A percentile compares a stretch with the other conserved stretches of the same genome.
phyloP scores from a whole-genome alignment of 2,329 filamentous ascomycete genomes.

The Penicillium sp. region DNA sequence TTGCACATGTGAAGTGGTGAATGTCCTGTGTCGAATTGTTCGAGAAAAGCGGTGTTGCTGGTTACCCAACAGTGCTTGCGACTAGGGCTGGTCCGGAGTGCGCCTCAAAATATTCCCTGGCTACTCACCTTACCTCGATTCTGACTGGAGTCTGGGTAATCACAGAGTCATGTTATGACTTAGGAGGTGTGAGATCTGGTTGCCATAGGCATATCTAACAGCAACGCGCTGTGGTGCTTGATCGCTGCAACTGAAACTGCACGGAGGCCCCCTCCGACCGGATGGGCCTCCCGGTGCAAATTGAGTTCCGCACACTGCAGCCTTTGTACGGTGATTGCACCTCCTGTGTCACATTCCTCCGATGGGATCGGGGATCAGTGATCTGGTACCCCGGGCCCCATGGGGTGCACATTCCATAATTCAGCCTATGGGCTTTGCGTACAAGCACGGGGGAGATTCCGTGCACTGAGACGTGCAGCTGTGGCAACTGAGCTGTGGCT shows the following conservation, averaged over 20 bases:
- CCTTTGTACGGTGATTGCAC: constrained; percentile 1
- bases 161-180: background rate
- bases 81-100: background rate
- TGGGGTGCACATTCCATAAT: constrained; percentile 5
- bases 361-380: background rate
- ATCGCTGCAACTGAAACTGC: constrained; percentile 6
- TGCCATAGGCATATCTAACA: background rate
- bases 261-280: constrained; percentile 1
- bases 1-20: constrained; percentile 5
- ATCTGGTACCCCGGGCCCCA: constrained; percentile 9
- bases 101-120: background rate
- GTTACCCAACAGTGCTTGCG: background rate
- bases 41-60: constrained; percentile 7
- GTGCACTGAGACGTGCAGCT: constrained; percentile 1
- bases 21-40: constrained; percentile 7
- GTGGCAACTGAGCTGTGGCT: constrained; percentile 8
- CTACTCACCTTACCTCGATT: background rate
- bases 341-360: constrained; percentile 10
- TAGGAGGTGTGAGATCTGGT: background rate
- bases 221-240: background rate
- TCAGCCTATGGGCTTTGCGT: background rate
- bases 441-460: background rate
- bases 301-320: constrained; percentile 17
- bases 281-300: constrained; percentile 1
- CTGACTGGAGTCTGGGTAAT: background rate